Conservation (phyloP, 768 basidiomycete species). For the Tephrocybe sp. region DNA sequence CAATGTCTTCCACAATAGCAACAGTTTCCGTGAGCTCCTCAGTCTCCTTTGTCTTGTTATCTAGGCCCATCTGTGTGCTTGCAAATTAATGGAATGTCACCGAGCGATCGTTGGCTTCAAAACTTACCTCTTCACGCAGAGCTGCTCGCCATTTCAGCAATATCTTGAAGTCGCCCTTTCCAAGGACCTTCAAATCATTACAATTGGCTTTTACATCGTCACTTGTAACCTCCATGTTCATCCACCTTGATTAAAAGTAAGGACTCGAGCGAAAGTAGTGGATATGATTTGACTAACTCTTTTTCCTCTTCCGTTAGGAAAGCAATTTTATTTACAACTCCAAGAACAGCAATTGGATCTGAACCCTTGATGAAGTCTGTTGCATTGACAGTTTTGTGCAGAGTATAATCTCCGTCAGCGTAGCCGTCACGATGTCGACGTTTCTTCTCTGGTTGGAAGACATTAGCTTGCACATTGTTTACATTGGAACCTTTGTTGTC, state of each 20-base stretch:
- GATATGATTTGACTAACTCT: conserved; percentile 41
- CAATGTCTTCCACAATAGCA: conserved; percentile 64
- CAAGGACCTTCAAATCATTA: conserved; percentile 92
- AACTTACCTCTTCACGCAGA: conserved; percentile 82
- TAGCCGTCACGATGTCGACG: conserved; percentile 92
- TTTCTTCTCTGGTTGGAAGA: conserved; percentile 98
- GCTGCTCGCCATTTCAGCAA: conserved; percentile 89
- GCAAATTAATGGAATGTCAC: background rate
- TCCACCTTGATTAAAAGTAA: conserved; percentile 53
- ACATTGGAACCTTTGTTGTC: conserved; percentile 52
- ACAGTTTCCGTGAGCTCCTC: conserved; percentile 75
- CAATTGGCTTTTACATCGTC: conserved; percentile 79
- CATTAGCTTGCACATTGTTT: conserved; percentile 79
- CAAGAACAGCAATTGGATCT: conserved; percentile 81
- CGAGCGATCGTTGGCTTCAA: background rate
- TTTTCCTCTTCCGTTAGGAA: conserved; percentile 86
- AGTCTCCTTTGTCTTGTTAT: conserved; percentile 68
- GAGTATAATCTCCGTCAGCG: conserved; percentile 88
- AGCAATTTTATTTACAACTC: conserved; percentile 70
- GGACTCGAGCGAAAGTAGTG: background rate
- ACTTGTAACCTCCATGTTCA: conserved; percentile 67
- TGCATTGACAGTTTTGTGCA: conserved; percentile 74
- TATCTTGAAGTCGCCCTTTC: conserved; percentile 95
- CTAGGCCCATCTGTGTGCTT: conserved; percentile 67
- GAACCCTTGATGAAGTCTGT: conserved; percentile 63